Conservation (phyloP, 1,284 basidiomycete genomes). For the Ceratobasidium theobromae region DNA sequence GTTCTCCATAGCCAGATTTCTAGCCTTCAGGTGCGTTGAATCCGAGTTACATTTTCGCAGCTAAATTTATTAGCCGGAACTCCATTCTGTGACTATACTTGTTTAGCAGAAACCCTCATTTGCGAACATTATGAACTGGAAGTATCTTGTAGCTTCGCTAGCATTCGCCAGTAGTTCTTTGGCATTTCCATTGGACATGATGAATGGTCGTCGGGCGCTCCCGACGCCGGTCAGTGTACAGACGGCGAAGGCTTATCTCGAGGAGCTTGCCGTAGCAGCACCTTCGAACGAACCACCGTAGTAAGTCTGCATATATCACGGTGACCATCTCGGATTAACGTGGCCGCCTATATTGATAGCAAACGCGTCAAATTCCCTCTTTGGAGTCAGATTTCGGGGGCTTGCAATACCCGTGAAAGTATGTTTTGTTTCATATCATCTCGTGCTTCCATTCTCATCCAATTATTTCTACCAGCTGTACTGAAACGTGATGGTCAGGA, state of each 20-base stretch:
- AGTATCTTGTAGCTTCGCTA: too few species aligned
- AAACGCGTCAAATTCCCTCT: slow-evolving; percentile 1
- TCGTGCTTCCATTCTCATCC: slow-evolving; percentile 28
- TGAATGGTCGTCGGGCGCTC: slow-evolving; percentile 39
- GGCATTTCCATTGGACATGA: not conserved
- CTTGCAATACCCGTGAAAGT: slow-evolving; percentile 58
- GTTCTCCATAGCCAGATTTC: too few species aligned
- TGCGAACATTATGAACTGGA: too few species aligned
- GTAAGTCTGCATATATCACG: not conserved
- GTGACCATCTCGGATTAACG: not conserved
- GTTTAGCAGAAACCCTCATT: too few species aligned
- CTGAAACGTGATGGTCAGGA: slow-evolving; percentile 50
- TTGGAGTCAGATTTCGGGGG: slow-evolving; percentile 46
- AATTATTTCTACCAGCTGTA: slow-evolving; percentile 40
- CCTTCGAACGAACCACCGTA: slow-evolving; percentile 3
- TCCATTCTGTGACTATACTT: too few species aligned
- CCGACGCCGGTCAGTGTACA: slow-evolving; percentile 45
- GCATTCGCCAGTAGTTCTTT: too few species aligned
- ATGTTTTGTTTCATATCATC: slow-evolving; percentile 33
- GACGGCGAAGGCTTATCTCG: slow-evolving; percentile 47
- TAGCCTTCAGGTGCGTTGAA: too few species aligned
- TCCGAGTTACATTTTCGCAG: too few species aligned
- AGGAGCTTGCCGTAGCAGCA: slow-evolving; percentile 35
- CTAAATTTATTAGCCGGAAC: too few species aligned
- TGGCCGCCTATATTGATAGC: not conserved